These are phyloP conservation scores for Cladosporium austrohemisphaericum DNA, from an alignment of 2,329 filamentous ascomycete genomes.

Conservation along the genomic window DNA sequence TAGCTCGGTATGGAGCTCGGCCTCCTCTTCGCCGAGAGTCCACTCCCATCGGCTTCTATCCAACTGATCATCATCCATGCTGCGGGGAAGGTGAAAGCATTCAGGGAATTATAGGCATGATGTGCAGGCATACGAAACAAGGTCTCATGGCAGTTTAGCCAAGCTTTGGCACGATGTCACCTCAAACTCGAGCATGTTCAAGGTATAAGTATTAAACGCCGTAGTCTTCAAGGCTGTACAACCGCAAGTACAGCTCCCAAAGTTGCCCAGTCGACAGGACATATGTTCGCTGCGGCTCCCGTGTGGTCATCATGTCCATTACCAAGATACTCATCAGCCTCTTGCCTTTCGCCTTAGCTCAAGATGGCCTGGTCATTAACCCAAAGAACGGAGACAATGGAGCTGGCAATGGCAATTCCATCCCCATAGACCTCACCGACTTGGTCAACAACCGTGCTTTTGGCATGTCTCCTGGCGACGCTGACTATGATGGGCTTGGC, in stretches of 20 bases:
- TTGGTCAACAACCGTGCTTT: conserved; percentile 37
- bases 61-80: too few species aligned
- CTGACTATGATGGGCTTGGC: conserved; percentile 35
- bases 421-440: conserved; percentile 26
- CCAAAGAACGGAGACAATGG: conserved; percentile 27
- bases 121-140: background rate
- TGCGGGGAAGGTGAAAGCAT: background rate
- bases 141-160: conserved; percentile 1
- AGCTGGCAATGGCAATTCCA: conserved; percentile 19
- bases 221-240: too few species aligned
- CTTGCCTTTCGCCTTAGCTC: conserved; percentile 14
- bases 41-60: too few species aligned
- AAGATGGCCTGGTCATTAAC: conserved; percentile 29
- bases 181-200: background rate
- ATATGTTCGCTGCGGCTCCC: background rate
- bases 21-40: too few species aligned
- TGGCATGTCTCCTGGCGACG: conserved; percentile 35
- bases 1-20: too few species aligned
- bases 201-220: conserved; percentile 8
- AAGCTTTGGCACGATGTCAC: conserved; percentile 14
- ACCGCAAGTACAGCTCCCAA: too few species aligned
- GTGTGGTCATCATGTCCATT: background rate
- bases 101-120: background rate
- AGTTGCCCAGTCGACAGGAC: background rate
- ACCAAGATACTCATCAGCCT: background rate